Conservation (phyloP, 106 monocot species). For the Dendrobium chrysotoxum region DNA sequence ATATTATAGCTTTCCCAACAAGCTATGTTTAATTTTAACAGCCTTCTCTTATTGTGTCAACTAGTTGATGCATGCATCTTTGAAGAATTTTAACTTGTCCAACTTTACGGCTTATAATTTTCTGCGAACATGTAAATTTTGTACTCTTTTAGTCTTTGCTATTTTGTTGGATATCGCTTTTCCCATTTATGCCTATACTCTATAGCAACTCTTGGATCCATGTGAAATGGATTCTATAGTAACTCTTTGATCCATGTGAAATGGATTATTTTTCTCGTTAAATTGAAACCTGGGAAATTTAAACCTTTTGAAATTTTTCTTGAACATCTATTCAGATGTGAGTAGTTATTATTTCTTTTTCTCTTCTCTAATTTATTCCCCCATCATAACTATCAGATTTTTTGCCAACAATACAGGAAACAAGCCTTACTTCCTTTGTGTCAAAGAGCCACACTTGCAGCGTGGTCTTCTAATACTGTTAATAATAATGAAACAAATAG, state of each 20-base stretch:
- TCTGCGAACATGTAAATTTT: neutral
- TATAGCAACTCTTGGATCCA: too few relatives aligned
- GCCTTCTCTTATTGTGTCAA: neutral
- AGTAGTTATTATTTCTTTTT: neutral
- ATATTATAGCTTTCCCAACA: neutral
- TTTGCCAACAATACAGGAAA: conserved; percentile 37
- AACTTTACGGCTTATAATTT: neutral
- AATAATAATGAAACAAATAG: conserved; percentile 15
- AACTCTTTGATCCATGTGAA: too few relatives aligned
- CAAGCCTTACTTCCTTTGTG: conserved; percentile 36
- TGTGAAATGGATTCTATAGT: neutral
- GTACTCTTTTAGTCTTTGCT: neutral
- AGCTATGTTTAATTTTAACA: neutral
- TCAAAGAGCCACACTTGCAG: conserved; percentile 67
- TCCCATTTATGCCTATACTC: neutral
- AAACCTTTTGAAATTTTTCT: neutral
- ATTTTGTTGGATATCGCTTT: neutral
- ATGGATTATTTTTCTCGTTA: neutral
- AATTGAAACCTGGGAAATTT: neutral
- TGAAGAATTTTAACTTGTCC: neutral
- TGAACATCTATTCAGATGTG: neutral
- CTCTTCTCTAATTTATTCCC: neutral
- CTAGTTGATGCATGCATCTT: too few relatives aligned
- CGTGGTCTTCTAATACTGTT: conserved; percentile 48
- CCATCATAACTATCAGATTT: neutral